A percentile compares a stretch with the other conserved stretches of the same genome.
phyloP scores from a whole-genome alignment of 768 basidiomycete genomes.

The Filobasidium wieringae region DNA sequence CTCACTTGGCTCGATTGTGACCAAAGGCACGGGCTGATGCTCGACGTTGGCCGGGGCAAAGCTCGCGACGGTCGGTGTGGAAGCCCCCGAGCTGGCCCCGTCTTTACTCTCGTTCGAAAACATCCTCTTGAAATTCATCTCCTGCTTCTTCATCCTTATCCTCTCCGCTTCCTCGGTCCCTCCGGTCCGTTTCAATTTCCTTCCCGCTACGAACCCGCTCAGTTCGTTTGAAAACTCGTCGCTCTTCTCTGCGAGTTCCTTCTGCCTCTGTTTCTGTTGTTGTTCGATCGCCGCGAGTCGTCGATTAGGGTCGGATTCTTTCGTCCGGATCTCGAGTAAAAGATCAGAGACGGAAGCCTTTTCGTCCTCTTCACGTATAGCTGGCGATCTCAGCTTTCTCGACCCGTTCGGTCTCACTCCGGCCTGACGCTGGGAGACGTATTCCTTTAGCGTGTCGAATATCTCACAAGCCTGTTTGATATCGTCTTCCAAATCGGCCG shows the following conservation, averaged over 20 bases:
- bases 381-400: constrained; percentile 52
- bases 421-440: constrained; percentile 49
- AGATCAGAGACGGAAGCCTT: constrained; percentile 54
- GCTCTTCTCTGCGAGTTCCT: constrained; percentile 48
- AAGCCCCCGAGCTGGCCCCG: neutral
- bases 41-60: too few relatives aligned
- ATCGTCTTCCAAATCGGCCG: constrained; percentile 78
- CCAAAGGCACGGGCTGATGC: too few relatives aligned
- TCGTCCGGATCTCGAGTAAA: constrained; percentile 75
- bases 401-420: constrained; percentile 31
- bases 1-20: too few relatives aligned
- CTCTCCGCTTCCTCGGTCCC: constrained; percentile 85
- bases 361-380: constrained; percentile 55
- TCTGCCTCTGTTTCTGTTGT: constrained; percentile 66
- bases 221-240: constrained; percentile 75
- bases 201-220: constrained; percentile 68
- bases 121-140: constrained; percentile 79
- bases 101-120: constrained; percentile 40
- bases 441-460: constrained; percentile 81
- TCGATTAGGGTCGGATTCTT: constrained; percentile 65
- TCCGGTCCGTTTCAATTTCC: constrained; percentile 89
- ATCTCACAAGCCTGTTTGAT: constrained; percentile 78
- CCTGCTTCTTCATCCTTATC: constrained; percentile 70
- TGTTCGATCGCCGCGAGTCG: constrained; percentile 87
- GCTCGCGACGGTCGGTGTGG: neutral